These are phyloP conservation scores for Pistacia integerrima DNA, from an alignment of 345 rosid species.

Conservation along the genomic window DNA sequence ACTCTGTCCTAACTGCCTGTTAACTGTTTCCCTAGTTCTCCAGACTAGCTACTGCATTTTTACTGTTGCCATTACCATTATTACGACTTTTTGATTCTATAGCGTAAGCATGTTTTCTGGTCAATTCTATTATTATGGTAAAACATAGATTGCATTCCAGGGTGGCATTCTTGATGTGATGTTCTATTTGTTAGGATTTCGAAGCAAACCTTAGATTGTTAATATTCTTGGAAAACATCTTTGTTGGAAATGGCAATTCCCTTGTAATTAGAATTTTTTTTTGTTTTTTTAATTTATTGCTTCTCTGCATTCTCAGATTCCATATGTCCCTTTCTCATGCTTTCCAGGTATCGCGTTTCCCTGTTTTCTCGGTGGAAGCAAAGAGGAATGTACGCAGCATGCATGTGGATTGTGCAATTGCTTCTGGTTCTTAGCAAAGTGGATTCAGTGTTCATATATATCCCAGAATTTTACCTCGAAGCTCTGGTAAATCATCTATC, in stretches of 20 bases:
- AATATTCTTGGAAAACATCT: neutral
- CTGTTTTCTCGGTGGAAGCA: conserved; percentile 95
- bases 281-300: conserved; percentile 3
- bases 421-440: conserved; percentile 85
- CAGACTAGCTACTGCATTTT: neutral
- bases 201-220: neutral
- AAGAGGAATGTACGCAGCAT: conserved; percentile 96
- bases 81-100: neutral
- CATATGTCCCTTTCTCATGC: conserved; percentile 11
- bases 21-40: neutral
- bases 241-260: neutral
- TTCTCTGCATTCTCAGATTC: conserved; percentile 19
- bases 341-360: conserved; percentile 79
- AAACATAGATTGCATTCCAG: neutral
- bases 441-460: conserved; percentile 75
- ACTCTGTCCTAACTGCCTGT: neutral
- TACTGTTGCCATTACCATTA: neutral
- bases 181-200: neutral
- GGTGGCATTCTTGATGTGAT: neutral
- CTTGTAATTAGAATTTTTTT: neutral
- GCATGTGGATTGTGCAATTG: conserved; percentile 93
- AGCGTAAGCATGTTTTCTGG: neutral
- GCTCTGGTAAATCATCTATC: conserved; percentile 60
- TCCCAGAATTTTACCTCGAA: conserved; percentile 93
- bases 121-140: neutral